Base-by-base conservation (phyloP, 2,329 filamentous ascomycete species). In the Aspergillus sclerotialis region DNA sequence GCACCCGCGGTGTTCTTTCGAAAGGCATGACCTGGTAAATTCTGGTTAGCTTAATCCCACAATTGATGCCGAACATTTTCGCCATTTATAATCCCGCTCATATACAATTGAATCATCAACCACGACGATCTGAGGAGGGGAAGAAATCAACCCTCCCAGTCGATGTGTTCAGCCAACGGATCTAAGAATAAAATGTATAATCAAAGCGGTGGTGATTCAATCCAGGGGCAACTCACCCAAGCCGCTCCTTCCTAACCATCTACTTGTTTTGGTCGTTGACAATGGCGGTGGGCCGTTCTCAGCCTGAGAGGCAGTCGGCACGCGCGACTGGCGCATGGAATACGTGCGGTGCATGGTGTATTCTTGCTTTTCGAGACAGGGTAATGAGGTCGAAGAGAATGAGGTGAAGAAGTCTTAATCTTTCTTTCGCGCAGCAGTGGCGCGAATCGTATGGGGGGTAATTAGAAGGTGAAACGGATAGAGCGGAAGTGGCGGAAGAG, bases 271-370 rank as follows among this genome's bases (percentile, higher is more conserved):
- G 48, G 92, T 98, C 49, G 82, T 82, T 16, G 90, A 95, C 13
- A 86, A 68, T 42, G 92, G 90, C 44, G 92, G 92, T 42, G 89
- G 92, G 32, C 92, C 92, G 66, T 88, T 96, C 78, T 96, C 75
- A 43, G 84, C 73, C 61, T 86, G 80, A 58, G 88, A 93, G 58
- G 92, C 92, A 48, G 92, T 98, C 31, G 92, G 92, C 66, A 87
- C 87, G 75, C 92, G 82, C 67, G 85, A 83, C 69, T 93, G 84
- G 82, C 92, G 89, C 92, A 95, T 94, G 55, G 88, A 94, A 66
- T 96, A 98, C 48, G 92, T 95, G 65, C 90, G 88, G 78, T 98
- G 92, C 90, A 98, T 98, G 44, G 43, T 57, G 55, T 33, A 40
- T 33, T 11, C 28, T 40, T 19, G 13, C 27, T 32, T 25, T 29